Evolutionary conservation across 352 stramenopile species (phyloP).

Genomic region (Globisporangium mamillatum): DNA sequence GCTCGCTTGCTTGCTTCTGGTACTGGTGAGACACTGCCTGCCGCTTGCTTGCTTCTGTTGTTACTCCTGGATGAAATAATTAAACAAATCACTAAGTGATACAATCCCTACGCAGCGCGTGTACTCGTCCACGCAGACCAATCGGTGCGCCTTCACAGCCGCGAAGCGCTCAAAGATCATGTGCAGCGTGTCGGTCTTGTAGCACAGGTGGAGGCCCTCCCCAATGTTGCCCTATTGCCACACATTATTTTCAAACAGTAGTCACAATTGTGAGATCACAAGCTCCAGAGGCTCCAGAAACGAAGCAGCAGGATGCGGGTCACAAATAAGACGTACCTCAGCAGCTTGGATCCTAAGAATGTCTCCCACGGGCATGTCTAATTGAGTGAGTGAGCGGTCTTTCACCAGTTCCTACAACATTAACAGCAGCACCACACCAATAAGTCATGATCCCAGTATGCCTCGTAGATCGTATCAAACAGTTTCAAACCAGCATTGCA

Average conservation of each 20-base stretch:
- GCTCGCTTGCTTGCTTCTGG: not conserved
- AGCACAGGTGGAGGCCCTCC: conserved; percentile 82
- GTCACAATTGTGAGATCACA: too few relatives aligned
- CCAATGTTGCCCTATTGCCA: conserved; percentile 52
- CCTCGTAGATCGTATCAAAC: not conserved
- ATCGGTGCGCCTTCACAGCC: conserved; percentile 79
- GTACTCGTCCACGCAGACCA: conserved; percentile 87
- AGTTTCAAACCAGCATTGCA: not conserved
- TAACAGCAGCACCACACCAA: not conserved
- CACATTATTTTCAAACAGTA: too few relatives aligned
- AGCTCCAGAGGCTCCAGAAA: not conserved
- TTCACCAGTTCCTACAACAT: conserved; percentile 73
- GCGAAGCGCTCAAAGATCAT: conserved; percentile 90
- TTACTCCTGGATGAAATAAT: conserved; percentile 87
- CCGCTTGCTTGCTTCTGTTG: not conserved
- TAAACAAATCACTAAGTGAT: conserved; percentile 88
- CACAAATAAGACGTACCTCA: conserved; percentile 41
- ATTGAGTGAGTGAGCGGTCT: conserved; percentile 83
- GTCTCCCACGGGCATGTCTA: conserved; percentile 87
- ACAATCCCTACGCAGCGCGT: conserved; percentile 79
- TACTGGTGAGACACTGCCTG: not conserved
- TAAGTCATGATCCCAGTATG: not conserved
- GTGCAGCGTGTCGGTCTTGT: conserved; percentile 88
- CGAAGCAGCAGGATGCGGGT: not conserved
- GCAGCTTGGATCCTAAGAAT: conserved; percentile 85